Evolutionary conservation across 2,329 filamentous ascomycete genomes (phyloP).

Genomic region (Chaetomiaceae sp.): DNA sequence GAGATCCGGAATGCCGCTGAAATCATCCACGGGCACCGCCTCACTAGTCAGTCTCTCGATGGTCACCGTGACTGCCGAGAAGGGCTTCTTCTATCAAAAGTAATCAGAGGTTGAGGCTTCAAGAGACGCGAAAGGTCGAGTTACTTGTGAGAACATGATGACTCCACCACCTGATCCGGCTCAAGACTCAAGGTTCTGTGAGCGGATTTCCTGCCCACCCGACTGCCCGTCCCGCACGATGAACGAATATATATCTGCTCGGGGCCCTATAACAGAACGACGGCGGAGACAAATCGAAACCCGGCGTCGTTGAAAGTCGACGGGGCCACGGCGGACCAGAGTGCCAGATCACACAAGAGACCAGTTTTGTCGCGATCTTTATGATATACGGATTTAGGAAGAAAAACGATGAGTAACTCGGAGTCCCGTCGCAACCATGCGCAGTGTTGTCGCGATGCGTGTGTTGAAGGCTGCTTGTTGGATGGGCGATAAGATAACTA

Average conservation of each 20-base stretch:
- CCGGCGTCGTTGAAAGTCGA: background rate
- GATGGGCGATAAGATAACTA: too few species aligned
- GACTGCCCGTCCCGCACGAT: too few species aligned
- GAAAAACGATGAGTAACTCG: background rate
- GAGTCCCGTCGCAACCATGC: too few species aligned
- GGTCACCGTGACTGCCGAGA: conserved; percentile 87
- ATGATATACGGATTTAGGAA: background rate
- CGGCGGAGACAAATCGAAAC: background rate
- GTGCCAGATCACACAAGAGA: background rate
- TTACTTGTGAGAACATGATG: conserved; percentile 26
- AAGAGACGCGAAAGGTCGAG: background rate
- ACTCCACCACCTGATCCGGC: too few species aligned
- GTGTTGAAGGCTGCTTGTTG: too few species aligned
- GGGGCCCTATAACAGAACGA: too few species aligned
- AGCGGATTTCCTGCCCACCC: too few species aligned
- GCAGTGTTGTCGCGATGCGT: too few species aligned
- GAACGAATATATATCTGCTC: too few species aligned
- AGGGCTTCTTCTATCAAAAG: conserved; percentile 69
- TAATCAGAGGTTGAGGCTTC: background rate
- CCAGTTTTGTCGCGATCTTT: background rate
- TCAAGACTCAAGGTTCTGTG: too few species aligned
- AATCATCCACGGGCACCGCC: conserved; percentile 83
- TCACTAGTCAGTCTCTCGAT: conserved; percentile 89
- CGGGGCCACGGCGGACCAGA: background rate
- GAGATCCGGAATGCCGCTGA: conserved; percentile 86